Conservation (phyloP, 306 rosid species). For the apple (Malus domestica) region DNA sequence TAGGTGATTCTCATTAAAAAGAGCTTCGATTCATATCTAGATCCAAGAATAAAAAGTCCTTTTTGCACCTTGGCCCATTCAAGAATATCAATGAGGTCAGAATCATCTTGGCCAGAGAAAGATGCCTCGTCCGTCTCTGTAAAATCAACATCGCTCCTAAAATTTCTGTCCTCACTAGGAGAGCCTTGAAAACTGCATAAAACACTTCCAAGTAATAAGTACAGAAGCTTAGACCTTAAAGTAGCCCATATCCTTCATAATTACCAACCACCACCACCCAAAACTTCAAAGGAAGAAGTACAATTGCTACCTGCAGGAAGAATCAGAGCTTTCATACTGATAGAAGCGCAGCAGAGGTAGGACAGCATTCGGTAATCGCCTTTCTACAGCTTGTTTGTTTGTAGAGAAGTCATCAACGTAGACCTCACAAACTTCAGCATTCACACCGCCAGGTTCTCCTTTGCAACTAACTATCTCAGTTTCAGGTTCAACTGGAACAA, state of each 20-base stretch:
- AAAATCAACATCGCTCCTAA: conserved; percentile 90
- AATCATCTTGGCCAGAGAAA: conserved; percentile 89
- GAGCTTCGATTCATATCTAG: conserved; percentile 5
- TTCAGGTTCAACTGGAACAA: conserved; percentile 40
- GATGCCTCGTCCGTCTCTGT: conserved; percentile 92
- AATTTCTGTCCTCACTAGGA: conserved; percentile 88
- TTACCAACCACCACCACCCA: background rate
- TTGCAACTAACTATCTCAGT: conserved; percentile 24
- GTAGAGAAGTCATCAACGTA: conserved; percentile 45
- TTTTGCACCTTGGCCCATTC: conserved; percentile 87
- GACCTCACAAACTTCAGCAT: conserved; percentile 47
- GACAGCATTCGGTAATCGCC: conserved; percentile 71
- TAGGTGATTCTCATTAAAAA: background rate
- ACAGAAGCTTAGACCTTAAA: background rate
- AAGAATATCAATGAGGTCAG: conserved; percentile 78
- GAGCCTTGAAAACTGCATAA: conserved; percentile 89
- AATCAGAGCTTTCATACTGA: conserved; percentile 98
- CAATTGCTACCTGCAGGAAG: conserved; percentile 73
- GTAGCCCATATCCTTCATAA: background rate
- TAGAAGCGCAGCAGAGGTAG: conserved; percentile 71
- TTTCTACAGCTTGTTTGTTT: conserved; percentile 62
- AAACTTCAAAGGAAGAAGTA: background rate
- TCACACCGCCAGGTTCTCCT: conserved; percentile 35
- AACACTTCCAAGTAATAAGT: conserved; percentile 8
- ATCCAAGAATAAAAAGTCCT: conserved; percentile 4